Conservation (phyloP, 1,139 yeast species). For the Pichia terricola region DNA sequence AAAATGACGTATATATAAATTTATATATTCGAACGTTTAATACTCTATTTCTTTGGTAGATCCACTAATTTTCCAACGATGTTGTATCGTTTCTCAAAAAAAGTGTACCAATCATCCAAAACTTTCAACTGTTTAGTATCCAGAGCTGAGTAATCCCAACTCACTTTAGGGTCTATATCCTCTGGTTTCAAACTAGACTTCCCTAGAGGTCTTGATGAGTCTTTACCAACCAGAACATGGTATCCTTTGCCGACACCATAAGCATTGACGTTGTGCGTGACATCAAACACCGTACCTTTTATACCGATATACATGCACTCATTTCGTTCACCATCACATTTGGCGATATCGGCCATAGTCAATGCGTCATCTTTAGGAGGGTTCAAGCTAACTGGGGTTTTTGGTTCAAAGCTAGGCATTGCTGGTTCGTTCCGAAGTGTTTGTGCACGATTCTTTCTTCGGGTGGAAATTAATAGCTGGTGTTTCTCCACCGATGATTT, state of each 20-base stretch:
- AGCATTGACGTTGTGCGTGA: constrained; percentile 49
- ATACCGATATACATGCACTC: constrained; percentile 53
- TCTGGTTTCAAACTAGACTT: constrained; percentile 41
- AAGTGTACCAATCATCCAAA: constrained; percentile 50
- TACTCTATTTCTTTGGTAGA: constrained; percentile 12
- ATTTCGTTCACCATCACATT: constrained; percentile 10
- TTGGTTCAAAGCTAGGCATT: constrained; percentile 33
- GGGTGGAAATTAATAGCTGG: too few relatives aligned
- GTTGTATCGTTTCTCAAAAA: constrained; percentile 42
- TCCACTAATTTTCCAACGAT: constrained; percentile 30
- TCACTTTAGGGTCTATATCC: constrained; percentile 30
- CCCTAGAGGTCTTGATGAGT: constrained; percentile 64
- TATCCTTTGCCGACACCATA: constrained; percentile 76
- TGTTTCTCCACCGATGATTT: neutral
- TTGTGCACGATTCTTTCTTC: too few relatives aligned
- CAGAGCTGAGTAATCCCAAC: constrained; percentile 43
- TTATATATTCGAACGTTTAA: too few relatives aligned
- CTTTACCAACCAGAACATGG: constrained; percentile 65
- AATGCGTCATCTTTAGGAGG: constrained; percentile 35
- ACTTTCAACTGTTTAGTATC: constrained; percentile 40
- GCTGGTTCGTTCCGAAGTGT: neutral
- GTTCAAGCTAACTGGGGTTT: constrained; percentile 36
- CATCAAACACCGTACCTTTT: constrained; percentile 71
- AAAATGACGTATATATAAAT: too few relatives aligned
- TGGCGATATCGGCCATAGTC: constrained; percentile 5